Evolutionary conservation across 2,329 filamentous ascomycete species (phyloP).

Genomic region (Claviceps sorghi): DNA sequence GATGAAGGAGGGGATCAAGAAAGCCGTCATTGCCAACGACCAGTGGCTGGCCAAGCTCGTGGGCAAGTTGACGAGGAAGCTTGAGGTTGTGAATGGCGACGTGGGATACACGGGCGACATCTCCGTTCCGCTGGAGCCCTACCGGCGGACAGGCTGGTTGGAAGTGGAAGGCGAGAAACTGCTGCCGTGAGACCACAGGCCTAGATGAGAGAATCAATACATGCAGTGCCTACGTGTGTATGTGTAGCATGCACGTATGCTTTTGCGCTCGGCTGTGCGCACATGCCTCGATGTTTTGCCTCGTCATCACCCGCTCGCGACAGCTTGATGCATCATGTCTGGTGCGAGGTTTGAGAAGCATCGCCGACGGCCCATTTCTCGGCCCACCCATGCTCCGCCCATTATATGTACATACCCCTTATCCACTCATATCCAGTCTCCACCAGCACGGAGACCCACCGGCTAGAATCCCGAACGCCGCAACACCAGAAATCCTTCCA

Average conservation of each 20-base stretch:
- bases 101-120: conserved; percentile 3
- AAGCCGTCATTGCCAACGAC: conserved; percentile 13
- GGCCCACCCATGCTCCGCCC: no score
- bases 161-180: conserved; percentile 18
- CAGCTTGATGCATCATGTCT: no score
- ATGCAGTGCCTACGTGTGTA: no score
- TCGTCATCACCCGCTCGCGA: no score
- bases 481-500: conserved; percentile 2
- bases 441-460: not conserved
- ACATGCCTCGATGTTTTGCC: no score
- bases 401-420: no score
- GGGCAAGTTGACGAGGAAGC: conserved; percentile 3
- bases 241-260: no score
- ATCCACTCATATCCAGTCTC: not conserved
- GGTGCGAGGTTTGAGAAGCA: no score
- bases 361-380: no score
- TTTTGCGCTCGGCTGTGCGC: no score
- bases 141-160: conserved; percentile 3
- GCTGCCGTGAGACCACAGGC: conserved; percentile 24
- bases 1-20: conserved; percentile 36
- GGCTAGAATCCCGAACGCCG: not conserved
- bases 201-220: not conserved
- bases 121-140: not conserved
- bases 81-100: conserved; percentile 3
- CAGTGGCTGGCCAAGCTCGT: conserved; percentile 4